These are phyloP conservation scores for Teratosphaeria nubilosa DNA, from an alignment of 2,329 filamentous ascomycete species.

Conservation along the genomic window DNA sequence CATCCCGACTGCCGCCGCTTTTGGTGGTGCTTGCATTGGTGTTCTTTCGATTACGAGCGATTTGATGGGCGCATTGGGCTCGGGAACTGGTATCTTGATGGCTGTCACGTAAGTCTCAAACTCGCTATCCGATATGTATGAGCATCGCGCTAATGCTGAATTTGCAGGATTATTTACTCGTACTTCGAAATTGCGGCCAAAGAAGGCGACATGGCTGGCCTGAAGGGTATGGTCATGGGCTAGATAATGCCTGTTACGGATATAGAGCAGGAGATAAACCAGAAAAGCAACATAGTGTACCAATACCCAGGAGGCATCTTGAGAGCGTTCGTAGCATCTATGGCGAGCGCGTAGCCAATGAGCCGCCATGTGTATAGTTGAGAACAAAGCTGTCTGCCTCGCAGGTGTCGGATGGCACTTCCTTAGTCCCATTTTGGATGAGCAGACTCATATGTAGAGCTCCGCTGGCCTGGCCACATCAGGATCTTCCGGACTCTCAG, in stretches of 20 bases:
- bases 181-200: slow-evolving; percentile 99
- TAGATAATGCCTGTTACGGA: neutral
- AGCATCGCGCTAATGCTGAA: neutral
- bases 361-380: neutral
- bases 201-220: slow-evolving; percentile 83
- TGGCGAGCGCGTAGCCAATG: neutral
- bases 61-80: slow-evolving; percentile 88
- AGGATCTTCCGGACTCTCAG: neutral
- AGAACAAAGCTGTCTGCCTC: neutral
- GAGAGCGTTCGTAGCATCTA: neutral
- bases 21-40: slow-evolving; percentile 98
- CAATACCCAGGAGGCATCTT: neutral
- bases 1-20: slow-evolving; percentile 94
- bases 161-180: slow-evolving; percentile 4
- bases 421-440: neutral
- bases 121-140: neutral
- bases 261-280: neutral
- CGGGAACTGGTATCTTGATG: slow-evolving; percentile 92
- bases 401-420: neutral
- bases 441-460: neutral
- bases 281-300: neutral
- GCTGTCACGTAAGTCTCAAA: slow-evolving; percentile 78
- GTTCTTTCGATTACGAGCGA: slow-evolving; percentile 92
- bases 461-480: neutral
- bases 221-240: slow-evolving; percentile 56